Evolutionary conservation across 2,329 filamentous ascomycete species (phyloP), one percentile per base, ranked within the genome.

Genomic region (Byssothecium circinans): DNA sequence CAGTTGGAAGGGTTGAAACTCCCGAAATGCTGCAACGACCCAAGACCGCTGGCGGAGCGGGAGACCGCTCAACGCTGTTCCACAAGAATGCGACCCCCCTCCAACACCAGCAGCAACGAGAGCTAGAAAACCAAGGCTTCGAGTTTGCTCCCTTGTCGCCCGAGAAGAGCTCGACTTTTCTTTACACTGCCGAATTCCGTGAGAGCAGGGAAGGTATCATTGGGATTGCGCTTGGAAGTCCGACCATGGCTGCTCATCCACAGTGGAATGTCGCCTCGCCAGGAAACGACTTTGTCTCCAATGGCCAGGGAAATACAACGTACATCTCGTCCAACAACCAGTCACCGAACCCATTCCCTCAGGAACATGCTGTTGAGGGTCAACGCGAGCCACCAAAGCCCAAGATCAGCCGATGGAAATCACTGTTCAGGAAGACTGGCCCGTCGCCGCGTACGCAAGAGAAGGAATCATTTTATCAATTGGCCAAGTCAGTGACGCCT

Each of bases 191-290:
- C 8, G 61, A 71, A 40, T 51, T 59, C 39, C 45, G 53, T 32
- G 62, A 62, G 32, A 59, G 59, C 40, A 43, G 49, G 36, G 63
- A 66, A 38, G 59, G 62, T 34, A 53, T 65, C 29, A 73, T 73
- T 53, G 71, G 71, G 5, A 69, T 73, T 39, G 71, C 71, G 23
- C 49, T 73, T 20, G 71, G 70, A 19, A 72, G 70, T 53, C 70
- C 70, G 15, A 69, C 66, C 29, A 60, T 56, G 48, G 57, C 52
- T 23, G 56, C 64, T 15, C 44, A 47, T 19, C 20, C 35, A 46
- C 60, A 61, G 40, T 68, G 61, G 65, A 65, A 58, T 30, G 50
- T 51, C 25, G 52, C 60, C 23, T 56, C 58, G 52, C 59, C 58
- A 30, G 53, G 45, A 11, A 53, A 50, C 10, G 53, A 54, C 43